These are phyloP conservation scores for Flagelloscypha sp. DNA, from an alignment of 768 basidiomycete genomes.

Conservation along the genomic window DNA sequence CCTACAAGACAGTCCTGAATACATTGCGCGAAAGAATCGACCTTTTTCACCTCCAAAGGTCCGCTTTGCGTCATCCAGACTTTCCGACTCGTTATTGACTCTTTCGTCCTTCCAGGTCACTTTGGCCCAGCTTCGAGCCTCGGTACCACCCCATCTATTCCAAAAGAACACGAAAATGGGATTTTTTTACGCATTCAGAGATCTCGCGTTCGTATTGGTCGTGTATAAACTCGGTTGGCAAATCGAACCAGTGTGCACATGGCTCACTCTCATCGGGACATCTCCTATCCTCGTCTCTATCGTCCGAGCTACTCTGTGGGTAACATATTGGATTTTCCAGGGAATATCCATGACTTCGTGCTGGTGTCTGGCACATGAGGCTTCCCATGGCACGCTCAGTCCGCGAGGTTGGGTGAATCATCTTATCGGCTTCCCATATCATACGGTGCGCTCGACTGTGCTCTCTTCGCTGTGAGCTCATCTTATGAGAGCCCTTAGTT, in stretches of 20 bases:
- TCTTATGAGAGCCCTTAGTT: slow-evolving; percentile 23
- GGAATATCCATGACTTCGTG: slow-evolving; percentile 35
- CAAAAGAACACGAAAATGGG: slow-evolving; percentile 41
- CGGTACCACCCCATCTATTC: slow-evolving; percentile 44
- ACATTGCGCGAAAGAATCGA: slow-evolving; percentile 31
- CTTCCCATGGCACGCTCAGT: slow-evolving; percentile 36
- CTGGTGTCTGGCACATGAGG: slow-evolving; percentile 38
- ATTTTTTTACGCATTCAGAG: slow-evolving; percentile 36
- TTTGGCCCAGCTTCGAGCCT: slow-evolving; percentile 40
- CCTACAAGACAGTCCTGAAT: slow-evolving; percentile 41
- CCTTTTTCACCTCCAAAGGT: slow-evolving; percentile 33
- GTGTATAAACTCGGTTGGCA: slow-evolving; percentile 36
- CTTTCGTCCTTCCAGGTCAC: slow-evolving; percentile 27
- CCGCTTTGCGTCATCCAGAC: slow-evolving; percentile 6
- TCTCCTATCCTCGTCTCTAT: slow-evolving; percentile 21
- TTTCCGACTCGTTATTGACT: not conserved
- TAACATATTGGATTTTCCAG: slow-evolving; percentile 42
- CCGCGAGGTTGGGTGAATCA: slow-evolving; percentile 29
- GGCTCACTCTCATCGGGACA: slow-evolving; percentile 23
- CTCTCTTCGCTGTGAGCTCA: not conserved
- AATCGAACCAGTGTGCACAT: slow-evolving; percentile 31
- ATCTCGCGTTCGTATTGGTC: slow-evolving; percentile 31
- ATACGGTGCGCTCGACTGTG: slow-evolving; percentile 26
- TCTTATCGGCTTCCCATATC: slow-evolving; percentile 39
- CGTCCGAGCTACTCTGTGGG: slow-evolving; percentile 32